Evolutionary conservation across 441 rosid species (phyloP).

Genomic region (Isatis lusitanica): DNA sequence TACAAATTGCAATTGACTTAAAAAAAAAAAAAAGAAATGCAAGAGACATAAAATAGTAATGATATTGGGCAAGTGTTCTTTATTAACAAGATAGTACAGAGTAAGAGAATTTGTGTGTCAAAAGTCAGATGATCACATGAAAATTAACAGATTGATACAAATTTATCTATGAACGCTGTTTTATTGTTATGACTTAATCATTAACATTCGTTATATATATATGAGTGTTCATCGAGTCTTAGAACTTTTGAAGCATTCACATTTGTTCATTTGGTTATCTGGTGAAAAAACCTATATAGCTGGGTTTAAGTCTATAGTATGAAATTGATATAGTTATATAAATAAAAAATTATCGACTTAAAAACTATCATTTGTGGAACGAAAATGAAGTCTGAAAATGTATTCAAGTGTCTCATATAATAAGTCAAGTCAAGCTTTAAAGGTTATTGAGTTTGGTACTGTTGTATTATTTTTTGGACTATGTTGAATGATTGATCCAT

Average conservation of each 20-base stretch:
- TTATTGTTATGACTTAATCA: neutral
- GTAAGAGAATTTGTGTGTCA: neutral
- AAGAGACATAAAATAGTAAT: neutral
- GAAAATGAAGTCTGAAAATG: neutral
- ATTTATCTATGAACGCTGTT: neutral
- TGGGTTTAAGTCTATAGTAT: neutral
- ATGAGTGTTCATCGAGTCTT: neutral
- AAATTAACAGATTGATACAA: neutral
- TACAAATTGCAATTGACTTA: neutral
- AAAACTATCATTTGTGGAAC: neutral
- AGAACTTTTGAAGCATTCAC: neutral
- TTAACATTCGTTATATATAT: neutral
- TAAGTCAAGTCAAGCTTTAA: slow-evolving; percentile 5
- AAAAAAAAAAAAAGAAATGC: neutral
- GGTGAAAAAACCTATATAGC: neutral
- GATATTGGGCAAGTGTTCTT: slow-evolving; percentile 1
- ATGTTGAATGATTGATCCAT: neutral
- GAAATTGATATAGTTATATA: neutral
- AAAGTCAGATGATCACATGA: slow-evolving; percentile 26
- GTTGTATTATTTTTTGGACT: neutral
- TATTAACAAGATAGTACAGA: neutral
- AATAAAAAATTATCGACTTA: neutral
- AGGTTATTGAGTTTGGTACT: neutral
- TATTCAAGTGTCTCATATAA: neutral
- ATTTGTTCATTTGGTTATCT: neutral